These are phyloP conservation scores for Citrullus mucosospermus DNA, from an alignment of 306 rosid species.

Conservation along the genomic window DNA sequence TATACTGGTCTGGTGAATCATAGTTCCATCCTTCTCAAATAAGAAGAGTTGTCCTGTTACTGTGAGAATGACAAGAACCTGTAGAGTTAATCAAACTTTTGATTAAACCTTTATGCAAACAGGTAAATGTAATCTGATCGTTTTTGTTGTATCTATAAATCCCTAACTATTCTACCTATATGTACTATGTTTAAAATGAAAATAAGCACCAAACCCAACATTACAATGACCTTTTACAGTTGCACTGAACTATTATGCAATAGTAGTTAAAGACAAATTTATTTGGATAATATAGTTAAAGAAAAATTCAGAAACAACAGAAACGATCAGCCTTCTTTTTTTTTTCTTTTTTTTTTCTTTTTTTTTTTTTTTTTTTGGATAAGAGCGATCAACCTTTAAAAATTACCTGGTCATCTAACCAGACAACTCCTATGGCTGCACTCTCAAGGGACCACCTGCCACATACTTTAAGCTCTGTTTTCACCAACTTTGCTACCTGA, in stretches of 20 bases:
- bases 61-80: conserved; percentile 88
- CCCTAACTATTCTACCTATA: not conserved
- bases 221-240: not conserved
- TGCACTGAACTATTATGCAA: not conserved
- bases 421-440: conserved; percentile 79
- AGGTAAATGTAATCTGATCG: not conserved
- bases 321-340: not conserved
- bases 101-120: conserved; percentile 12
- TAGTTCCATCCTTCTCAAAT: conserved; percentile 80
- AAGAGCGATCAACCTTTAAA: not conserved
- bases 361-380: not conserved
- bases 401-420: conserved; percentile 91
- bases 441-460: conserved; percentile 86
- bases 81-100: conserved; percentile 23
- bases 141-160: not conserved
- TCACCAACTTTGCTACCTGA: conserved; percentile 84
- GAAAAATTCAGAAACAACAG: not conserved
- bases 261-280: not conserved
- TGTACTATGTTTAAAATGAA: not conserved
- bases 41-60: conserved; percentile 66
- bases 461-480: conserved; percentile 66
- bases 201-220: not conserved
- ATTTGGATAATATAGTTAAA: too few species aligned
- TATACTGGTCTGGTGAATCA: conserved; percentile 83
- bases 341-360: too few species aligned